These are phyloP conservation scores for Aureococcus anophagefferens DNA, from an alignment of 108 stramenopile genomes.

Conservation along the genomic window DNA sequence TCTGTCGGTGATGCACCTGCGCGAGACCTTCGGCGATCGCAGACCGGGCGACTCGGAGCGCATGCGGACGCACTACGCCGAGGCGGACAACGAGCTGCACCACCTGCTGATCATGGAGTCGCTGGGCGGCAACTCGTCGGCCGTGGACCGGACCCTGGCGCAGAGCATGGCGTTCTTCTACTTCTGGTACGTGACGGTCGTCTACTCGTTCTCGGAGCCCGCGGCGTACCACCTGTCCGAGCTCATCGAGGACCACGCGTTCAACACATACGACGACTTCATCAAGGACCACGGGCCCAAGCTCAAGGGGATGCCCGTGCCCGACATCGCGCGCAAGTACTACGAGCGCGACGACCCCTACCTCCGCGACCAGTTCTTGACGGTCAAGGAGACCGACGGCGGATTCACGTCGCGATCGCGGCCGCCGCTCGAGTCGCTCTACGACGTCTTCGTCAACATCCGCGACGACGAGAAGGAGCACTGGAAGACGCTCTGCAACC, in stretches of 20 bases:
- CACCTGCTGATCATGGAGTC: constrained; percentile 92
- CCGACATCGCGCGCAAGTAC: constrained; percentile 50
- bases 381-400: constrained; percentile 27
- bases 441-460: constrained; percentile 42
- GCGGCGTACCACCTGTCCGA: constrained; percentile 68
- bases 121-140: constrained; percentile 67
- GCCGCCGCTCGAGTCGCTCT: constrained; percentile 25
- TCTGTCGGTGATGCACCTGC: constrained; percentile 45
- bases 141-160: constrained; percentile 67
- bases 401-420: constrained; percentile 9
- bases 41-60: constrained; percentile 7
- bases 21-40: constrained; percentile 46
- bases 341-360: constrained; percentile 32
- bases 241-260: constrained; percentile 74
- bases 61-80: constrained; percentile 64
- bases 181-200: constrained; percentile 63
- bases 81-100: constrained; percentile 86
- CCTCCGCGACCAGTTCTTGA: constrained; percentile 35
- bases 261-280: constrained; percentile 64
- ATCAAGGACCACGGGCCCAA: constrained; percentile 34
- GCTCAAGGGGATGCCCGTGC: constrained; percentile 52
- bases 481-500: constrained; percentile 51
- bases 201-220: constrained; percentile 56
- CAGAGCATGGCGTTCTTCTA: constrained; percentile 83
- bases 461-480: constrained; percentile 51